Percentiles rank a stretch among this genome's conserved stretches.
Conservation (phyloP, 805 yeast genomes). For the Kazachstania taianensis region DNA sequence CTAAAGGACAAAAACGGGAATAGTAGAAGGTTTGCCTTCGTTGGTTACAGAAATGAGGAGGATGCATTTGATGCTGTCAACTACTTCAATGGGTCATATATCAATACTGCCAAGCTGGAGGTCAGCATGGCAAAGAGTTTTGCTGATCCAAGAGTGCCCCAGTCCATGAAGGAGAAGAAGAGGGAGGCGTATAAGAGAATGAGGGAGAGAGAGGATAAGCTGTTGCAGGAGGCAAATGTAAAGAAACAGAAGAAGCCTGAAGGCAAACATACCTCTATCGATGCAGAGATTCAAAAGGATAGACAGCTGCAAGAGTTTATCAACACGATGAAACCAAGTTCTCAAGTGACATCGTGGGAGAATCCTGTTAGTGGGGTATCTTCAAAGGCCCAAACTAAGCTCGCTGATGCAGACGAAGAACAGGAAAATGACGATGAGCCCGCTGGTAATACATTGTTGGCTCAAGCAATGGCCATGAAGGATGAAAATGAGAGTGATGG, state of each 20-base stretch:
- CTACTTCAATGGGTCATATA: constrained; percentile 66
- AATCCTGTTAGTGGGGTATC: no score
- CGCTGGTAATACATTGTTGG: constrained; percentile 30
- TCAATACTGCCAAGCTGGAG: constrained; percentile 70
- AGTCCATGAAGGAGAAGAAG: constrained; percentile 46
- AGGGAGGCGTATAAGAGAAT: constrained; percentile 41
- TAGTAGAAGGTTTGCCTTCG: constrained; percentile 85
- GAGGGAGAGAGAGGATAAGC: constrained; percentile 38
- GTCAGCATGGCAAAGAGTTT: constrained; percentile 80
- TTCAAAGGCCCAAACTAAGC: constrained; percentile 1
- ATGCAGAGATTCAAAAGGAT: constrained; percentile 52
- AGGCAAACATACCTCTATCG: constrained; percentile 30
- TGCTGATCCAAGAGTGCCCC: constrained; percentile 73
- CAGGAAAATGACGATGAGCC: constrained; percentile 30
- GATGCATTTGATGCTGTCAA: constrained; percentile 75
- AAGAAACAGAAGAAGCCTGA: constrained; percentile 28
- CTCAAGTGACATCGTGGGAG: constrained; percentile 68
- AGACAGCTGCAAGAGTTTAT: constrained; percentile 70
- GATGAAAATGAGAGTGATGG: constrained; percentile 36
- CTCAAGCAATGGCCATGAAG: constrained; percentile 32
- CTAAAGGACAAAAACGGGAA: constrained; percentile 75
- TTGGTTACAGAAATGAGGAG: constrained; percentile 64
- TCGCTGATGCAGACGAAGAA: constrained; percentile 15
- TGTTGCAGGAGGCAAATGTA: constrained; percentile 34
- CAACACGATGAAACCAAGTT: constrained; percentile 70